Evolutionary conservation across 129 eudicot species (phyloP).

Genomic region (Pulicaria dysenterica): DNA sequence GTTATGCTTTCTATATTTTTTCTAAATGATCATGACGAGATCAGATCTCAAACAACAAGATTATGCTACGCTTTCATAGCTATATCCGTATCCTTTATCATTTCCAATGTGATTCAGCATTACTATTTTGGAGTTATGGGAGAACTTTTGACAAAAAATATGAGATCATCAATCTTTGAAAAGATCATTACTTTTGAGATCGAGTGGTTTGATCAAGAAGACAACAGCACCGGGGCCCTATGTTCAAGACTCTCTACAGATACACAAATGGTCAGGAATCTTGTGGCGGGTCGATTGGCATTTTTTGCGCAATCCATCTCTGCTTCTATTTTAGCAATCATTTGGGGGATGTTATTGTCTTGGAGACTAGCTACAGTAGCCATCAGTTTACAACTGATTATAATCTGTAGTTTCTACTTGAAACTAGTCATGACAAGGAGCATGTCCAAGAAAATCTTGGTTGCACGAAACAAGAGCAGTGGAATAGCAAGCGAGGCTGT

Average conservation of each 20-base stretch:
- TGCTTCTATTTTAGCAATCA: constrained; percentile 34
- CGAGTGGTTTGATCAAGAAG: constrained; percentile 37
- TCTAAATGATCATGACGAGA: constrained; percentile 22
- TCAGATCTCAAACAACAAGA: constrained; percentile 22
- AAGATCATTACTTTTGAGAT: constrained; percentile 30
- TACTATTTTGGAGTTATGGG: constrained; percentile 34
- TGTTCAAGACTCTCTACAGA: constrained; percentile 39
- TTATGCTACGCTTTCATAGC: constrained; percentile 26
- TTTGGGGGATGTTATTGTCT: constrained; percentile 36
- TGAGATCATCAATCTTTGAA: constrained; percentile 29
- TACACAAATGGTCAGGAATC: constrained; percentile 35
- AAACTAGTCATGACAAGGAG: constrained; percentile 29
- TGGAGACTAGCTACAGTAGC: constrained; percentile 41
- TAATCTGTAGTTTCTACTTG: constrained; percentile 31
- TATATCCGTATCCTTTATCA: constrained; percentile 21
- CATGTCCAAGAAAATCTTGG: constrained; percentile 35
- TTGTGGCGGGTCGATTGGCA: constrained; percentile 43
- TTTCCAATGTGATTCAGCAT: constrained; percentile 34
- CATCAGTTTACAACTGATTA: constrained; percentile 32
- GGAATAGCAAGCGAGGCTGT: constrained; percentile 46
- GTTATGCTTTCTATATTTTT: constrained; percentile 36
- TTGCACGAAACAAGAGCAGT: constrained; percentile 37
- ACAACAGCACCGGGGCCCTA: constrained; percentile 34
- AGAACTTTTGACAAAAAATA: constrained; percentile 22
- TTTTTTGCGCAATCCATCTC: constrained; percentile 37